phyloP scores from a whole-genome alignment of 208 protist species.

The Leishmania tropica region DNA sequence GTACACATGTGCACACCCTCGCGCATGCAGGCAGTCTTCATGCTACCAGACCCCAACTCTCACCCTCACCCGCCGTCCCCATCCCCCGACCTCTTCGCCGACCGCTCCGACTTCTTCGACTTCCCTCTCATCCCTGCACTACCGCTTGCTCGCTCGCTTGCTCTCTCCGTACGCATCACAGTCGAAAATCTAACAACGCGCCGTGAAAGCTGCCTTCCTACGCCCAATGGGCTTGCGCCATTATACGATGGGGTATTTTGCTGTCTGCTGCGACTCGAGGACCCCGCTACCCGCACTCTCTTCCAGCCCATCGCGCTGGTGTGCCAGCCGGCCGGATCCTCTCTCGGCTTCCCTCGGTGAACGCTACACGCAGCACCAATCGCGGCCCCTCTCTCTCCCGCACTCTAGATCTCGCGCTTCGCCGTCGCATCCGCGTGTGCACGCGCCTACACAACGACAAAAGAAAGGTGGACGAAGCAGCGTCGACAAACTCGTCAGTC shows the following conservation, averaged over 20 bases:
- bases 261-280: neutral
- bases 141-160: neutral
- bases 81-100: neutral
- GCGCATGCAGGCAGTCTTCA: neutral
- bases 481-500: neutral
- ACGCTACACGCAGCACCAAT: neutral
- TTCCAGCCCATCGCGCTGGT: neutral
- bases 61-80: neutral
- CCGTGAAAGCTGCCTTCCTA: neutral
- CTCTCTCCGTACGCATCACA: neutral
- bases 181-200: neutral
- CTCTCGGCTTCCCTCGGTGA: neutral
- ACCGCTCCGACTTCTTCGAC: neutral
- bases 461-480: neutral
- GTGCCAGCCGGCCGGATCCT: too few relatives aligned
- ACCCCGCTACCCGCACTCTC: neutral
- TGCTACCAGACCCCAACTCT: neutral
- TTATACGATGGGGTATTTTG: neutral
- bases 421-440: neutral
- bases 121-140: neutral
- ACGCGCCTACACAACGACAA: neutral
- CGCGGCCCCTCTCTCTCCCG: neutral
- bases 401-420: too few relatives aligned
- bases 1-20: neutral
- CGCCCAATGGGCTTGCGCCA: neutral